Conservation (phyloP, 495 filamentous ascomycete genomes). For the Podospora pseudopauciseta region DNA sequence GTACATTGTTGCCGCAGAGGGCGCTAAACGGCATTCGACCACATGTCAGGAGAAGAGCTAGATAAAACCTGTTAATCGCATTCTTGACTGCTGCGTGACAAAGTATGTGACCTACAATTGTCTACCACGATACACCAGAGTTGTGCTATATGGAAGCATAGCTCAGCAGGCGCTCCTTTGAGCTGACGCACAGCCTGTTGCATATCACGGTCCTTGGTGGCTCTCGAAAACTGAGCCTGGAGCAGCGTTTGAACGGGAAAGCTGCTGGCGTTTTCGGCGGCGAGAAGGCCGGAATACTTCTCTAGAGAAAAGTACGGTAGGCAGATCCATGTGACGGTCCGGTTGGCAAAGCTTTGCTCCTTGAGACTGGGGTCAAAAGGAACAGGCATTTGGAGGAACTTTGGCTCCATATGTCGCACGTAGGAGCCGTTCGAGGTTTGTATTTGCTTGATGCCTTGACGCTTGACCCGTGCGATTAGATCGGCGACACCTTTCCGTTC, state of each 20-base stretch:
- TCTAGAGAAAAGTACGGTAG: slow-evolving; percentile 41
- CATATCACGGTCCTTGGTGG: slow-evolving; percentile 35
- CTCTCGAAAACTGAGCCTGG: slow-evolving; percentile 34
- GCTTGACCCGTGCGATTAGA: background rate
- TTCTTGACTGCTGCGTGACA: background rate
- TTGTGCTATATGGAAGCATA: slow-evolving; percentile 42
- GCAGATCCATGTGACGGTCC: slow-evolving; percentile 34
- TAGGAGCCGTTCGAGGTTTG: slow-evolving; percentile 26
- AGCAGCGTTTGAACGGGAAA: slow-evolving; percentile 37
- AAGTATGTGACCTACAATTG: slow-evolving; percentile 26
- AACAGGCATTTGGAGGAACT: slow-evolving; percentile 25
- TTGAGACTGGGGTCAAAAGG: slow-evolving; percentile 22
- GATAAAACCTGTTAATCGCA: background rate
- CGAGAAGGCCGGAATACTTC: slow-evolving; percentile 31
- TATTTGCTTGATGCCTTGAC: slow-evolving; percentile 24
- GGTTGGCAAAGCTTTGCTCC: slow-evolving; percentile 16
- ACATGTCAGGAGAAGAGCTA: slow-evolving; percentile 29
- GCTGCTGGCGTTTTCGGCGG: slow-evolving; percentile 22
- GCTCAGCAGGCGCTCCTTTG: slow-evolving; percentile 19
- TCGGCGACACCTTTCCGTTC: background rate
- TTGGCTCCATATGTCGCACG: slow-evolving; percentile 33
- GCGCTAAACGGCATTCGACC: slow-evolving; percentile 22
- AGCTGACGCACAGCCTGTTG: slow-evolving; percentile 38
- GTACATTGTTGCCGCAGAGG: slow-evolving; percentile 20
- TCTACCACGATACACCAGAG: slow-evolving; percentile 38